phyloP scores from a whole-genome alignment of 768 basidiomycete genomes.

The Termitomyces sp. region DNA sequence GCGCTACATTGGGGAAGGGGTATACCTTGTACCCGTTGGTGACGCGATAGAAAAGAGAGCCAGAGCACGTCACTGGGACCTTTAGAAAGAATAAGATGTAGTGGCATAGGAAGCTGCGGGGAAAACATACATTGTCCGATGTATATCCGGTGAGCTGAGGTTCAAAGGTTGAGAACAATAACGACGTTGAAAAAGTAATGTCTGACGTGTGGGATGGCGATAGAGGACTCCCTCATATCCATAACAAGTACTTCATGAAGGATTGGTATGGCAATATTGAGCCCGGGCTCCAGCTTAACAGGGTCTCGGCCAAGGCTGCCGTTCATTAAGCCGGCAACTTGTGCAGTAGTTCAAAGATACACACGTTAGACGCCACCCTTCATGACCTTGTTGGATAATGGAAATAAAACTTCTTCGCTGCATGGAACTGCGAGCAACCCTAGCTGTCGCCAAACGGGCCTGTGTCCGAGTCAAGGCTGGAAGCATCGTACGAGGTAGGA shows the following conservation, averaged over 20 bases:
- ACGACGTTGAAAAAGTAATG: not conserved
- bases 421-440: not conserved
- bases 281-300: conserved; percentile 36
- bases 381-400: conserved; percentile 45
- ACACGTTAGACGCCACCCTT: conserved; percentile 45
- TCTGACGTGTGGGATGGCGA: conserved; percentile 37
- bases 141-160: conserved; percentile 27
- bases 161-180: not conserved
- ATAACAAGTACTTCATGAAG: conserved; percentile 39
- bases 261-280: conserved; percentile 39
- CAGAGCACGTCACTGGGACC: conserved; percentile 48
- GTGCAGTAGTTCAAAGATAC: not conserved
- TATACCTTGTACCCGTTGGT: conserved; percentile 40
- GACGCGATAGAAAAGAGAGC: conserved; percentile 50
- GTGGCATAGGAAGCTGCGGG: not conserved
- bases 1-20: not conserved
- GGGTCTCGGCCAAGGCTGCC: conserved; percentile 39
- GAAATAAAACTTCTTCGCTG: conserved; percentile 34
- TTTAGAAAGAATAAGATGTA: conserved; percentile 3
- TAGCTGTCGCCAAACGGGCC: not conserved
- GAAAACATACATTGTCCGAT: conserved; percentile 21
- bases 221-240: conserved; percentile 43
- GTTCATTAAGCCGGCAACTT: not conserved
- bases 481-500: not conserved
- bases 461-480: conserved; percentile 1